These are phyloP conservation scores for Hericium alpestre DNA, from an alignment of 768 basidiomycete species.

Conservation along the genomic window DNA sequence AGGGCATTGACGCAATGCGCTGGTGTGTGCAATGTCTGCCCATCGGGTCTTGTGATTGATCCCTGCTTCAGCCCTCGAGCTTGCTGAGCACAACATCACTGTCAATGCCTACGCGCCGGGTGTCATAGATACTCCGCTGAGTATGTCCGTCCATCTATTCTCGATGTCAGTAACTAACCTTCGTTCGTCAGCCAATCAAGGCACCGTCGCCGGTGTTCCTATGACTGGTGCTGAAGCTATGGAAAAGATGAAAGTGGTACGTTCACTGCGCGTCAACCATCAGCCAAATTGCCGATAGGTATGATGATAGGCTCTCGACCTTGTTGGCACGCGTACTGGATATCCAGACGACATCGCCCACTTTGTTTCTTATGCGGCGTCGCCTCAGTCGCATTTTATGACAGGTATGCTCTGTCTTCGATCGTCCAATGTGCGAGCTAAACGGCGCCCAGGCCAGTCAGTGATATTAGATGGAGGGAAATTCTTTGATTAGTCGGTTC, in stretches of 20 bases:
- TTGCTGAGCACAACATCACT: constrained; percentile 13
- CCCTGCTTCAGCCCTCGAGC: constrained; percentile 10
- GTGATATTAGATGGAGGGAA: not conserved
- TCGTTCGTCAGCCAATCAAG: not conserved
- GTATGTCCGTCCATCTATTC: constrained; percentile 1
- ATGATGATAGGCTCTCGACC: too few species aligned
- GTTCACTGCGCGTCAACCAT: not conserved
- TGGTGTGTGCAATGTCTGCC: constrained; percentile 1
- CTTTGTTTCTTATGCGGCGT: not conserved
- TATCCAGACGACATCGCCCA: not conserved
- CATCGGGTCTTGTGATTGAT: not conserved
- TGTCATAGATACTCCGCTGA: constrained; percentile 11
- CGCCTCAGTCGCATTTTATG: not conserved
- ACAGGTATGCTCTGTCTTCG: not conserved
- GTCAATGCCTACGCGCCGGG: constrained; percentile 17
- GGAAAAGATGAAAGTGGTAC: not conserved
- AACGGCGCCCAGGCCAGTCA: not conserved
- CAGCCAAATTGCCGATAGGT: too few species aligned
- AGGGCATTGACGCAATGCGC: constrained; percentile 20
- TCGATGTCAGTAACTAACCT: not conserved
- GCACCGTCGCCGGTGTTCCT: too few species aligned
- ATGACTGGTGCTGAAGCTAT: not conserved
- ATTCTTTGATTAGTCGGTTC: not conserved
- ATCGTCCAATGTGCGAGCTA: not conserved
- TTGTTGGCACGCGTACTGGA: not conserved